Evolutionary conservation across 148 eudicot genomes (phyloP), one percentile per base, ranked within the genome.

Genomic region (Nepenthes mirabilis): DNA sequence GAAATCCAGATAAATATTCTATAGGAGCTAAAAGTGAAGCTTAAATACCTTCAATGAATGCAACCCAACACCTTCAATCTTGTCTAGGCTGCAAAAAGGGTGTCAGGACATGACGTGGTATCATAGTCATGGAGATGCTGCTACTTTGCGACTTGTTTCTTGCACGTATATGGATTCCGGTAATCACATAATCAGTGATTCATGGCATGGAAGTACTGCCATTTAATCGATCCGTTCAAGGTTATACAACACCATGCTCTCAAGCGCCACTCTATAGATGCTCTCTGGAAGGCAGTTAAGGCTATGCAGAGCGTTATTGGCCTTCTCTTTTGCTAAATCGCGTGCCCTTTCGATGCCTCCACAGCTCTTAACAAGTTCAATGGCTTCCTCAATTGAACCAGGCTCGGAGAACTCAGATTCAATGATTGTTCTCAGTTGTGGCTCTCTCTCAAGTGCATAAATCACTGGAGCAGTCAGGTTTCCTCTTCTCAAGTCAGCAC

Each of bases 391-490:
- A 1, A 87, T 80, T 0, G 97, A 84, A 9, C 87, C 91, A 13
- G 64, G 75, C 52, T 90, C 97, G 11, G 84, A 80, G 65, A 90
- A 90, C 49, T 90, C 97, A 40, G 88, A 75, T 57, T 90, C 97
- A 4, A 90, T 82, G 2, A 90, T 77, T 34, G 87, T 91, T 74
- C 95, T 80, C 63, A 90, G 76, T 61, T 56, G 73, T 1, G 80
- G 75, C 54, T 76, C 91, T 68, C 70, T 80, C 59, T 87, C 85
- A 0, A 90, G 71, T 2, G 97, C 91, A 23, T 65, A 90, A 52
- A 90, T 87, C 33, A 90, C 91, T 0, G 95, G 97, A 8, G 97
- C 97, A n/a, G 97, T 90, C 43, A 90, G 67, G 57, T 86, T 90
- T 47, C 97, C 97, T 69, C 86, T 90, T 1, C 83, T 83, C 57